Percentiles rank a stretch among this genome's conserved stretches.
Conservation (phyloP, 2,329 filamentous ascomycete species). For the Dactylella cylindrospora region DNA sequence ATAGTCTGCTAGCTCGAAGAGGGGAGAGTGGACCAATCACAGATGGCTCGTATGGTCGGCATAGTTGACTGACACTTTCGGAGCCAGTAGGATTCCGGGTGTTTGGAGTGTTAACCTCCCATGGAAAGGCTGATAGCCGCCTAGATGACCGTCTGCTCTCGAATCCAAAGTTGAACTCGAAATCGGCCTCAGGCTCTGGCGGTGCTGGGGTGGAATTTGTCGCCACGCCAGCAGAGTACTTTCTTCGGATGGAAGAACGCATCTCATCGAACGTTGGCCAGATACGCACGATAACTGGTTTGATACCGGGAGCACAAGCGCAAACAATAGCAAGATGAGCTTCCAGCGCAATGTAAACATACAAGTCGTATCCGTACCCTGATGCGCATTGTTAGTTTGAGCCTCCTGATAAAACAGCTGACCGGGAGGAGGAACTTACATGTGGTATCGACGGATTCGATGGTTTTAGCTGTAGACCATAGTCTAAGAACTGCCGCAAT, state of each 20-base stretch:
- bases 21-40: no score
- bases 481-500: slow-evolving; percentile 18
- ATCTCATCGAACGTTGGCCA: slow-evolving; percentile 38
- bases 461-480: slow-evolving; percentile 9
- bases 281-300: slow-evolving; percentile 18
- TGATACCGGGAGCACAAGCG: slow-evolving; percentile 26
- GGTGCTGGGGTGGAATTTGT: slow-evolving; percentile 17
- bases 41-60: no score
- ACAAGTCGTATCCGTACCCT: slow-evolving; percentile 33
- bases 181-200: no score
- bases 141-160: no score
- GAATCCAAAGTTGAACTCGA: no score
- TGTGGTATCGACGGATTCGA: slow-evolving; percentile 25
- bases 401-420: neutral
- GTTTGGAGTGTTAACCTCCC: no score
- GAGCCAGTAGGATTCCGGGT: no score
- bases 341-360: slow-evolving; percentile 25
- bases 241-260: no score
- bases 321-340: slow-evolving; percentile 21
- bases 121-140: no score
- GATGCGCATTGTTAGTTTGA: neutral
- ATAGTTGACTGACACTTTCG: no score
- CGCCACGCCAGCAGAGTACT: no score
- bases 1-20: no score
- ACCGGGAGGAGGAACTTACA: slow-evolving; percentile 7